These are phyloP conservation scores for Cercospora citrullina DNA, from an alignment of 2,329 filamentous ascomycete species.

Conservation along the genomic window DNA sequence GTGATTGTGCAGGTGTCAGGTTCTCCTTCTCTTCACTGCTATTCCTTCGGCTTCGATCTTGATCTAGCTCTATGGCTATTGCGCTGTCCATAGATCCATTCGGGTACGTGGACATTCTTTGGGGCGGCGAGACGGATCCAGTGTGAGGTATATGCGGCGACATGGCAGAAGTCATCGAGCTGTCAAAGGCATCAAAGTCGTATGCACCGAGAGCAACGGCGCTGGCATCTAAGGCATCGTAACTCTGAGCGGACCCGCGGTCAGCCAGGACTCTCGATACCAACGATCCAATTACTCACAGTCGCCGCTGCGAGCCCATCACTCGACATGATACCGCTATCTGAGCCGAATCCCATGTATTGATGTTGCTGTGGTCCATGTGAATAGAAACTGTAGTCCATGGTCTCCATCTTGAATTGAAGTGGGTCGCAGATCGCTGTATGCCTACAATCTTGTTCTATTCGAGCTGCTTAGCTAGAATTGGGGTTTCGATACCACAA, in stretches of 20 bases:
- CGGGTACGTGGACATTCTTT: slow-evolving; percentile 29
- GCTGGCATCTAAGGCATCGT: slow-evolving; percentile 30
- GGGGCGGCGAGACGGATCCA: slow-evolving; percentile 33
- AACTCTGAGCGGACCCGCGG: slow-evolving; percentile 26
- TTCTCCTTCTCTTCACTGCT: slow-evolving; percentile 51
- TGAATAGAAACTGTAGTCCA: slow-evolving; percentile 60
- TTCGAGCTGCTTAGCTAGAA: neutral
- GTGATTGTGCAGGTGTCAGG: slow-evolving; percentile 53
- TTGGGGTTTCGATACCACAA: neutral
- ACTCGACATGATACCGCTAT: slow-evolving; percentile 43
- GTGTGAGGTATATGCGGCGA: slow-evolving; percentile 22
- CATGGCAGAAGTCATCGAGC: slow-evolving; percentile 24
- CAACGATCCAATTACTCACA: slow-evolving; percentile 27
- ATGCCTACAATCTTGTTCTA: neutral
- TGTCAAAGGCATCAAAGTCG: slow-evolving; percentile 23
- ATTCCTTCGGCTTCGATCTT: slow-evolving; percentile 37
- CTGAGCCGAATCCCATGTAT: slow-evolving; percentile 40
- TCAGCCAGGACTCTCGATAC: neutral
- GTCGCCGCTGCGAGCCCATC: slow-evolving; percentile 42
- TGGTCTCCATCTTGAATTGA: slow-evolving; percentile 37
- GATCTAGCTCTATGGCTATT: slow-evolving; percentile 43
- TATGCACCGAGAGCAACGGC: slow-evolving; percentile 23
- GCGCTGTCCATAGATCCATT: slow-evolving; percentile 48
- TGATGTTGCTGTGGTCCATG: slow-evolving; percentile 50
- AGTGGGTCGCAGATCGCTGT: neutral